Evolutionary conservation across 2,329 filamentous ascomycete genomes (phyloP), one percentile per base, ranked within the genome.

Genomic region (Exserohilum rostratum): DNA sequence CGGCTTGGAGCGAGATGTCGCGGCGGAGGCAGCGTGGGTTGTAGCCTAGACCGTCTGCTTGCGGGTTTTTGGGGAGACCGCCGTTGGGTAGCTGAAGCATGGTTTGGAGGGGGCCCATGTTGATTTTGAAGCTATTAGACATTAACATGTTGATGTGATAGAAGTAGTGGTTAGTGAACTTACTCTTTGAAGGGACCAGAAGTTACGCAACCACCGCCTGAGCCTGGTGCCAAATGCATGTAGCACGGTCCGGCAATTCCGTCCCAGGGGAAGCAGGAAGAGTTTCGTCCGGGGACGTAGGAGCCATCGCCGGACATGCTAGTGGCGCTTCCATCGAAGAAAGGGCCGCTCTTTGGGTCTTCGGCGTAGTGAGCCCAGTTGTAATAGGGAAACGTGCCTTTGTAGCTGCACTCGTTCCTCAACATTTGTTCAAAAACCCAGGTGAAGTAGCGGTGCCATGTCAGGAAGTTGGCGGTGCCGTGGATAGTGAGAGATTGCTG

Each of bases 321-420:
- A 47, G 78, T 80, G 20, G 76, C 78, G 55, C 78, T 80, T 42
- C 84, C 84, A 58, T 84, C 82, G 56, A 86, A 85, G 45, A 85
- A 66, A 13, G 82, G 80, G 0, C 82, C 83, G 50, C 77, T 76
- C 57, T 55, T 46, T 1, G 70, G 70, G 44, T 84, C 78, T 2
- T 72, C 55, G 2, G 78, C 72, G 67, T 77, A 79, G 45, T 76
- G 75, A 3, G 77, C 77, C 80, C 81, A 85, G 67, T 83, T 81
- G 72, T 79, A 81, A 71, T 83, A 83, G 1, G 77, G 77, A 35
- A 75, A 70, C 47, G 69, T 69, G 47, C 74, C 76, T 5, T 60
- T 69, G 55, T 77, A 79, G 46, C 74, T 75, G 50, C 77, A 79
- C 50, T 79, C 76, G 5, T 73, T 64, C 5, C 65, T 70, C 1